Evolutionary conservation across 352 stramenopile genomes (phyloP).

Genomic region (Elongisporangium anandrum): DNA sequence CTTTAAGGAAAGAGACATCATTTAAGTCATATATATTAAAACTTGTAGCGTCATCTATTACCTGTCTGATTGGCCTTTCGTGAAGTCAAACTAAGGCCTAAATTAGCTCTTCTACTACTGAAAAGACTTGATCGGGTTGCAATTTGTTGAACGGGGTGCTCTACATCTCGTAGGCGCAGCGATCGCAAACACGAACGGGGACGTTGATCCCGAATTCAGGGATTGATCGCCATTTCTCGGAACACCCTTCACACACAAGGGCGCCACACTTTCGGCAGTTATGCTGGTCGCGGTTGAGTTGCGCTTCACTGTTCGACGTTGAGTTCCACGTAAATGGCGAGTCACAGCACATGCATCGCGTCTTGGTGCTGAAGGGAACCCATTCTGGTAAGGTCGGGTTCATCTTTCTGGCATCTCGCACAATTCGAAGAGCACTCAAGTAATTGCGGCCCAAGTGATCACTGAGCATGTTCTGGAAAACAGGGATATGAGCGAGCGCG

Average conservation of each 20-base stretch:
- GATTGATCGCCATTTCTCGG: slow-evolving; percentile 80
- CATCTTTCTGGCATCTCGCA: slow-evolving; percentile 63
- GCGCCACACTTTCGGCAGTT: slow-evolving; percentile 83
- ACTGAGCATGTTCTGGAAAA: slow-evolving; percentile 85
- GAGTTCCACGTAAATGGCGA: slow-evolving; percentile 88
- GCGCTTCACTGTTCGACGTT: slow-evolving; percentile 84
- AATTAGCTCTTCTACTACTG: too few relatives aligned
- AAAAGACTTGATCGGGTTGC: too few relatives aligned
- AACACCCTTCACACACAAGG: slow-evolving; percentile 84
- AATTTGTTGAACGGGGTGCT: too few relatives aligned
- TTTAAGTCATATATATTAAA: too few relatives aligned
- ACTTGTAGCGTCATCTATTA: background rate
- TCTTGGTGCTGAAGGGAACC: slow-evolving; percentile 79
- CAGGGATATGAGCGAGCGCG: slow-evolving; percentile 66
- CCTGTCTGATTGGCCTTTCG: too few relatives aligned
- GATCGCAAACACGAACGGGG: slow-evolving; percentile 80
- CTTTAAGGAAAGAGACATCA: slow-evolving; percentile 19
- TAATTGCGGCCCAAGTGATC: slow-evolving; percentile 82
- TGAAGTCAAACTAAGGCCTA: too few relatives aligned
- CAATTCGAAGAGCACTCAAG: slow-evolving; percentile 71
- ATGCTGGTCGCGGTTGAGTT: slow-evolving; percentile 88
- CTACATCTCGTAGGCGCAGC: slow-evolving; percentile 80
- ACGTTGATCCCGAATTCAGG: slow-evolving; percentile 84
- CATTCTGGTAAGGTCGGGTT: slow-evolving; percentile 55
- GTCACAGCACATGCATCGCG: slow-evolving; percentile 86